These are phyloP conservation scores for Bremia lactucae DNA, from an alignment of 352 stramenopile species.

Conservation along the genomic window DNA sequence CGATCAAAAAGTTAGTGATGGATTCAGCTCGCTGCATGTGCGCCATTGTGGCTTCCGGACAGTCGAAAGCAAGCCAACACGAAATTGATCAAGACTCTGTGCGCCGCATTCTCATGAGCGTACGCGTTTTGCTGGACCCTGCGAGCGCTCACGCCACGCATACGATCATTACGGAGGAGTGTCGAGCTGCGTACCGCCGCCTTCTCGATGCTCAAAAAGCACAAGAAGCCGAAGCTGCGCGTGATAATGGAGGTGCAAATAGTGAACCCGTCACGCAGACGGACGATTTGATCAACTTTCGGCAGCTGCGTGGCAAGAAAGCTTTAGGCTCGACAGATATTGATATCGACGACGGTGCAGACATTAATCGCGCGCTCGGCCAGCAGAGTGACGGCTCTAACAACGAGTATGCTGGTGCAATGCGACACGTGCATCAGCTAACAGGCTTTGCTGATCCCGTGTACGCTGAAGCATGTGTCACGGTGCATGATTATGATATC, in stretches of 20 bases:
- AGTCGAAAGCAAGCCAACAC: slow-evolving; percentile 68
- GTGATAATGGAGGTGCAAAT: slow-evolving; percentile 23
- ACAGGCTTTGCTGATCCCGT: slow-evolving; percentile 98
- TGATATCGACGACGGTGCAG: slow-evolving; percentile 96
- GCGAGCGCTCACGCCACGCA: slow-evolving; percentile 47
- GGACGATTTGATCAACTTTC: slow-evolving; percentile 98
- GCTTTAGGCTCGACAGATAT: slow-evolving; percentile 90
- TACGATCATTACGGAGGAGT: slow-evolving; percentile 74
- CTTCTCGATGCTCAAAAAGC: slow-evolving; percentile 70
- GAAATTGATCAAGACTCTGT: slow-evolving; percentile 91
- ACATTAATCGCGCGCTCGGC: slow-evolving; percentile 91
- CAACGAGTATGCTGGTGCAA: slow-evolving; percentile 85
- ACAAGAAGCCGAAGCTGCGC: slow-evolving; percentile 44
- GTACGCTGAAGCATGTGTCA: slow-evolving; percentile 99
- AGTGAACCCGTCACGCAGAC: slow-evolving; percentile 61
- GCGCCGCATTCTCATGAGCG: slow-evolving; percentile 92
- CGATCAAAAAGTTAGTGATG: slow-evolving; percentile 61
- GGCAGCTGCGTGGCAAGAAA: slow-evolving; percentile 90
- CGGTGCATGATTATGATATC: slow-evolving; percentile 99
- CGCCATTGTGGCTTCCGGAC: slow-evolving; percentile 56
- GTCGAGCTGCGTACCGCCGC: slow-evolving; percentile 62
- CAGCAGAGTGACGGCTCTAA: slow-evolving; percentile 54
- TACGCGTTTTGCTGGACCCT: slow-evolving; percentile 91
- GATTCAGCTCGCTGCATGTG: slow-evolving; percentile 68
- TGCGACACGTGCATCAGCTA: slow-evolving; percentile 97